phyloP scores from a whole-genome alignment of 257 asterid genomes.

The Gentiana dahurica region DNA sequence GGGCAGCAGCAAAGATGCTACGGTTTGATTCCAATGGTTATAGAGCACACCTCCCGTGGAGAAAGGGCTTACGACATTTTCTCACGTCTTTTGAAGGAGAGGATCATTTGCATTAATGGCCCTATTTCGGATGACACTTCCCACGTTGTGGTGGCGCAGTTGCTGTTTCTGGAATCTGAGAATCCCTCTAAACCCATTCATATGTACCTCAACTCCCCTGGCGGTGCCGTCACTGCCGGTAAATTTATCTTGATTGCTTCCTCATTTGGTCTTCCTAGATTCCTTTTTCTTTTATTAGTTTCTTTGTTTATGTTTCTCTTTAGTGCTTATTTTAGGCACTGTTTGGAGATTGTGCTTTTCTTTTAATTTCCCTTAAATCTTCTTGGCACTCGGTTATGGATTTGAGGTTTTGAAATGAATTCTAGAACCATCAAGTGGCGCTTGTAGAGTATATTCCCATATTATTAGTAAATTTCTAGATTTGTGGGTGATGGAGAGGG shows the following conservation, averaged over 20 bases:
- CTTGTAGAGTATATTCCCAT: too few relatives aligned
- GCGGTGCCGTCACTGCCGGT: conserved; percentile 95
- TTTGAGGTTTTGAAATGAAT: too few relatives aligned
- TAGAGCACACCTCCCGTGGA: conserved; percentile 85
- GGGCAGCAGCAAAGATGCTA: conserved; percentile 23
- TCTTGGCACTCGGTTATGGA: too few relatives aligned
- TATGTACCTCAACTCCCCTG: conserved; percentile 93
- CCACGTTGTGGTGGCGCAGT: conserved; percentile 88
- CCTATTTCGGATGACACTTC: conserved; percentile 81
- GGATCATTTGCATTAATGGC: conserved; percentile 87
- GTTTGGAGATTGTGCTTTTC: too few relatives aligned
- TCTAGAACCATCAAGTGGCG: too few relatives aligned
- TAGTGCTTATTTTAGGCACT: too few relatives aligned
- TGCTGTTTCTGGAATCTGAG: conserved; percentile 85
- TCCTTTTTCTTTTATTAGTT: background rate
- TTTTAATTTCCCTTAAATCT: too few relatives aligned
- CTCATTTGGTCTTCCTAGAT: background rate
- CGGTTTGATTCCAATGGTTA: conserved; percentile 79
- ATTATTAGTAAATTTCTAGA: too few relatives aligned
- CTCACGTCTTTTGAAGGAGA: conserved; percentile 79
- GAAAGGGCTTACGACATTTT: conserved; percentile 93
- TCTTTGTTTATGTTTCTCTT: background rate
- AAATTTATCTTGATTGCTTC: background rate
- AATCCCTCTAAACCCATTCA: conserved; percentile 86
- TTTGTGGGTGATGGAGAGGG: too few relatives aligned